Base-by-base conservation (phyloP, 805 yeast genomes). In the Grigorovia humatica region DNA sequence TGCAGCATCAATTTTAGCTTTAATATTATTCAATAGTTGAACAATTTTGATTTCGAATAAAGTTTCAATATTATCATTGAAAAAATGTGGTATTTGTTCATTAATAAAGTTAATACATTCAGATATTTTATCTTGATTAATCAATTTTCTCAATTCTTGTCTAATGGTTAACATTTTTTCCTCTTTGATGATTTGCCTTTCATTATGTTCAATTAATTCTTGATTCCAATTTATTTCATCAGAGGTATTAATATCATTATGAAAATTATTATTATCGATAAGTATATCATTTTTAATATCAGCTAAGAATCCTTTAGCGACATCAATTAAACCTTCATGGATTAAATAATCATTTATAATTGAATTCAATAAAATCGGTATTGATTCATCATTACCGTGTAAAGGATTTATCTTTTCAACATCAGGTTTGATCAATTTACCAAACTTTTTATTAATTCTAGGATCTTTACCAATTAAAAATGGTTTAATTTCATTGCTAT, bases 251-350 rank as follows among this genome's bases (percentile, higher is more conserved):
- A 20, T 38, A 35, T 46, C 41, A 9, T 17, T 35, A 8, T n/a
- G 12, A 2, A 17, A 15, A 19, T 17, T 30, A 40, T 52, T 53
- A 17, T 55, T 54, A 13, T 55, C 55, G 19, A 59, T 59, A 17
- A 57, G 56, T 8, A 52, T 49, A 57, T 40, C 44, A 20, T 53
- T 45, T 9, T 58, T 55, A 32, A 76, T 57, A 55, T 82, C 88
- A 41, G 68, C 63, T 20, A 72, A 50, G 52, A 83, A 77, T 0
- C 80, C 77, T 52, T 70, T 70, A 2, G 80, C 76, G 2, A 80
- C 76, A 51, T 79, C 79, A 32, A 72, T 70, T 57, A 74, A 77
- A 2, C 88, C 88, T 50, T 75, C 74, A 59, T 81, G 79, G n/a
- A 74, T 70, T 42, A 83, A 73, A 60, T 81, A 82, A 18, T 65